A percentile compares a stretch with the other conserved stretches of the same genome.
Conservation (phyloP, 257 asterid species). For the Ilex aquifolium region DNA sequence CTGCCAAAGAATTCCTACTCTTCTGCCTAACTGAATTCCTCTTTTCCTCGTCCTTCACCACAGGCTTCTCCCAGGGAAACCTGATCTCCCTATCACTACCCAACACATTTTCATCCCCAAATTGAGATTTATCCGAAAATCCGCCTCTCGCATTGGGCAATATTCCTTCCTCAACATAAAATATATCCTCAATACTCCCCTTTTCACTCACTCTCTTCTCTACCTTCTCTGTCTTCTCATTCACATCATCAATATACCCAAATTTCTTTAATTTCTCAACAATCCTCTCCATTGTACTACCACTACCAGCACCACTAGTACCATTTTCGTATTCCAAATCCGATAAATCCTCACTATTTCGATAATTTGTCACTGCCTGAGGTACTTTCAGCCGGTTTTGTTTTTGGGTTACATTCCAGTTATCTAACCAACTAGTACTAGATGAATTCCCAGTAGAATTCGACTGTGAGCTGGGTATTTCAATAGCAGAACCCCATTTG, state of each 20-base stretch:
- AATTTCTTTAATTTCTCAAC: conserved; percentile 80
- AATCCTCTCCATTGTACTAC: conserved; percentile 90
- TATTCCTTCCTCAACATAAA: conserved; percentile 73
- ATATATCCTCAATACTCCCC: conserved; percentile 82
- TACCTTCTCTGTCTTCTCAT: conserved; percentile 24
- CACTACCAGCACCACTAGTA: conserved; percentile 43
- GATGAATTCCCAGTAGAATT: conserved; percentile 23
- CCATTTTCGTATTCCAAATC: conserved; percentile 69
- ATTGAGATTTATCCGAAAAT: conserved; percentile 47
- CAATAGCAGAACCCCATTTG: conserved; percentile 18
- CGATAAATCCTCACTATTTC: conserved; percentile 53
- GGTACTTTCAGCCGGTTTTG: conserved; percentile 34
- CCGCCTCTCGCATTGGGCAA: conserved; percentile 82
- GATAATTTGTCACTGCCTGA: conserved; percentile 42
- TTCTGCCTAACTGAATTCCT: conserved; percentile 48
- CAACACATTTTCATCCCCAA: conserved; percentile 48
- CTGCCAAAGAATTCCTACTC: conserved; percentile 58
- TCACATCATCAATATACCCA: conserved; percentile 70
- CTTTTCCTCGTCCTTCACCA: conserved; percentile 21
- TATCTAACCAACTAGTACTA: conserved; percentile 64
- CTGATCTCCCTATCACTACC: conserved; percentile 38
- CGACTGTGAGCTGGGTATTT: conserved; percentile 13
- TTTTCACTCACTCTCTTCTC: conserved; percentile 42
- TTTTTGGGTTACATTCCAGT: conserved; percentile 46
- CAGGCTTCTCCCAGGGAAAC: conserved; percentile 82